Conservation (phyloP, 257 asterid genomes). For the Solanum ahanhuiri region DNA sequence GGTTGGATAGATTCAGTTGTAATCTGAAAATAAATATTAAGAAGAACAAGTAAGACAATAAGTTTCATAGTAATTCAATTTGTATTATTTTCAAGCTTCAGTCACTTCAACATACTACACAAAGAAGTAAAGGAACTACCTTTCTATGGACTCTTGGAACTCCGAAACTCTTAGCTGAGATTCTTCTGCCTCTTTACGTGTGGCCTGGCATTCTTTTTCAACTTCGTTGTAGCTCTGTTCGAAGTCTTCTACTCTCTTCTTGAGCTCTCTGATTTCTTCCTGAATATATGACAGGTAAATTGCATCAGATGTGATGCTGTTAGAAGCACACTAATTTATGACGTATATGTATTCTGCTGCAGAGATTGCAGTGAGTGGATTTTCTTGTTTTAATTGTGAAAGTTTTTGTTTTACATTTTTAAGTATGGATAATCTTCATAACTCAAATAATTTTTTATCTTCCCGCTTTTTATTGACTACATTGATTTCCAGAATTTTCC, state of each 20-base stretch:
- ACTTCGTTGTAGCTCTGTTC: conserved; percentile 41
- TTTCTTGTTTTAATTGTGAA: not conserved
- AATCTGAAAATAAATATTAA: conserved; percentile 38
- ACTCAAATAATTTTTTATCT: not conserved
- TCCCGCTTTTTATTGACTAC: not conserved
- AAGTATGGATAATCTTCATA: not conserved
- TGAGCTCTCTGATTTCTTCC: conserved; percentile 56
- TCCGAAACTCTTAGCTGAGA: conserved; percentile 49
- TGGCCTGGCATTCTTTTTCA: conserved; percentile 52
- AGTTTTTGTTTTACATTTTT: not conserved
- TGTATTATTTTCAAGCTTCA: not conserved
- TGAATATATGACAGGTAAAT: conserved; percentile 19
- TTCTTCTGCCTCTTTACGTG: conserved; percentile 64
- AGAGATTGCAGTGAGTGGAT: not conserved
- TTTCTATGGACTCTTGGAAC: conserved; percentile 75
- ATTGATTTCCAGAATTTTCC: not conserved
- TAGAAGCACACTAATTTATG: not conserved
- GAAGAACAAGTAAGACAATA: conserved; percentile 7
- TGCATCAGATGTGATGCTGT: not conserved
- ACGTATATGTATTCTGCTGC: not conserved
- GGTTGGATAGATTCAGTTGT: conserved; percentile 66
- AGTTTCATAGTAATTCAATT: conserved; percentile 1
- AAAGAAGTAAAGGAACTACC: conserved; percentile 26
- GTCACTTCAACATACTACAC: not conserved
- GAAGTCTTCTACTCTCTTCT: conserved; percentile 50